Conservation (phyloP, 352 stramenopile species). For the Vaucheria bursata region DNA sequence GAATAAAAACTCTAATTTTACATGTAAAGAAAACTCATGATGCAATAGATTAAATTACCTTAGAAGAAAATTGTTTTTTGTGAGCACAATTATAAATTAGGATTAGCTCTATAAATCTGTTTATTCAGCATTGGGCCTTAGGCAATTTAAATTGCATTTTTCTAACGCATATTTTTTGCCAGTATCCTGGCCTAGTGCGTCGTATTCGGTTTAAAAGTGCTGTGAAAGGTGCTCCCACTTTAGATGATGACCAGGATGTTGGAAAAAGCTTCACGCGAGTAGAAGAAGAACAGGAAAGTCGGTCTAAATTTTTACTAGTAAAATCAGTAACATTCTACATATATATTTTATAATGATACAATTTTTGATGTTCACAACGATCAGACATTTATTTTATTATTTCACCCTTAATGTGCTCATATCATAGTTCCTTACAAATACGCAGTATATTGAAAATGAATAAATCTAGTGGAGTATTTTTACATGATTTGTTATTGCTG, state of each 20-base stretch:
- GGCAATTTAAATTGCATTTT: no score
- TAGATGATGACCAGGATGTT: neutral
- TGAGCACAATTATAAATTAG: neutral
- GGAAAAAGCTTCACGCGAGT: neutral
- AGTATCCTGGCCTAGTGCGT: conserved; percentile 1
- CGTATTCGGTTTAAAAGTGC: neutral
- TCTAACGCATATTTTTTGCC: neutral
- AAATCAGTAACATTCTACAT: no score
- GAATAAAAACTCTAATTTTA: neutral
- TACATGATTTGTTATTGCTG: no score
- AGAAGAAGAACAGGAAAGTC: neutral
- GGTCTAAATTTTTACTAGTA: no score
- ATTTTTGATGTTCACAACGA: no score
- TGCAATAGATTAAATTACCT: neutral
- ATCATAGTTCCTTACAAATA: no score
- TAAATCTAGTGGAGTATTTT: no score
- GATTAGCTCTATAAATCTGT: neutral
- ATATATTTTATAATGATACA: no score
- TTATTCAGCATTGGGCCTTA: neutral
- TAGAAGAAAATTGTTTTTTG: neutral
- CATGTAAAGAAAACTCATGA: neutral
- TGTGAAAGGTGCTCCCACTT: neutral
- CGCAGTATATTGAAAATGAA: no score
- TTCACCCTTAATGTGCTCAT: no score
- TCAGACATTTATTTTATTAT: no score